Conservation (phyloP, 2,329 filamentous ascomycete genomes). For the Aspergillus luchuensis region DNA sequence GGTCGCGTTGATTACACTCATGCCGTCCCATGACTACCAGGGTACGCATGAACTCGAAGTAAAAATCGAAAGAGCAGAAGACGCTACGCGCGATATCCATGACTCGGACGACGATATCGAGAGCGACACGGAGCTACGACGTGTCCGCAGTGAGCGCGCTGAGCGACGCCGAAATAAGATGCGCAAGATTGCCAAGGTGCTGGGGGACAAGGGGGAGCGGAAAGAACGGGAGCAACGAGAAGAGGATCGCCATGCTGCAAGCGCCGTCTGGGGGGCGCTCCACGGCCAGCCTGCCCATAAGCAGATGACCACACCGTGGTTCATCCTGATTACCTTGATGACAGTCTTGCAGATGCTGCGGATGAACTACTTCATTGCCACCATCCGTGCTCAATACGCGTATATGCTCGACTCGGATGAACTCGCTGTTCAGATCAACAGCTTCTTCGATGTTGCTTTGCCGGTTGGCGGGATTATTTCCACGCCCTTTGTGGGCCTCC, state of each 20-base stretch:
- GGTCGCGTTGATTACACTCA: slow-evolving; percentile 65
- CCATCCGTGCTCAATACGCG: slow-evolving; percentile 78
- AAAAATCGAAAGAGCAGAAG: slow-evolving; percentile 59
- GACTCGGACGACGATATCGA: slow-evolving; percentile 57
- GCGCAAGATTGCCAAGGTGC: slow-evolving; percentile 68
- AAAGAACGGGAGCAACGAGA: slow-evolving; percentile 63
- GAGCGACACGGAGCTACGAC: slow-evolving; percentile 49
- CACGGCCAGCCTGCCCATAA: slow-evolving; percentile 69
- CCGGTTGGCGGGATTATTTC: slow-evolving; percentile 78
- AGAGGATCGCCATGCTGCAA: slow-evolving; percentile 68
- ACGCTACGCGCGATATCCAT: slow-evolving; percentile 41
- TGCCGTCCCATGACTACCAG: slow-evolving; percentile 74
- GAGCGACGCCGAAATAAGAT: slow-evolving; percentile 63
- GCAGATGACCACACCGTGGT: slow-evolving; percentile 81
- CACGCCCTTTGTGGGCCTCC: slow-evolving; percentile 78
- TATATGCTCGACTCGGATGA: slow-evolving; percentile 67
- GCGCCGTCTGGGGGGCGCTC: slow-evolving; percentile 82
- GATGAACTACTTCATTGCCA: slow-evolving; percentile 93
- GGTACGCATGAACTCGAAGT: slow-evolving; percentile 75
- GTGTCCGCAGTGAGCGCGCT: slow-evolving; percentile 56
- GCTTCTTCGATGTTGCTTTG: slow-evolving; percentile 80
- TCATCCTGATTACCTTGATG: slow-evolving; percentile 81
- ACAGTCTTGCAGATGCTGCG: slow-evolving; percentile 75
- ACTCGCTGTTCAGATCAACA: slow-evolving; percentile 70
- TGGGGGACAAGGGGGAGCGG: slow-evolving; percentile 64